Conservation (phyloP, 208 protist species). For the Tritrichomonas musculus region DNA sequence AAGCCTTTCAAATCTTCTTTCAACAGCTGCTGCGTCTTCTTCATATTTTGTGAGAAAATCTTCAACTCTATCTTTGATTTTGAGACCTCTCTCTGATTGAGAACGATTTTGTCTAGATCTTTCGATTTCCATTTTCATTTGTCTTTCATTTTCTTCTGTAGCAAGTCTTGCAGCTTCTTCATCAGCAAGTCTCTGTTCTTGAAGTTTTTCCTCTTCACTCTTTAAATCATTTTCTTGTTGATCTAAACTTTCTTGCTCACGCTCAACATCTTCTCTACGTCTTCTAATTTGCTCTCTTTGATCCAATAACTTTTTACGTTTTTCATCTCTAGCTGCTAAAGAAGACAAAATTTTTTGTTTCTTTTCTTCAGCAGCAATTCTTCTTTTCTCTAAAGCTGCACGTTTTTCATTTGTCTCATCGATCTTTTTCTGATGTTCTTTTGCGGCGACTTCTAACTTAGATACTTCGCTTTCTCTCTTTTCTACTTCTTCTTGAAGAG, state of each 20-base stretch:
- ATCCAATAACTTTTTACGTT: neutral
- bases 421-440: conserved; percentile 20
- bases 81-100: neutral
- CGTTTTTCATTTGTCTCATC: conserved; percentile 11
- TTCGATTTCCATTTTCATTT: neutral
- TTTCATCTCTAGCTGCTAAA: neutral
- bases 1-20: conserved; percentile 12
- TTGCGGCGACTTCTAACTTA: neutral
- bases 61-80: neutral
- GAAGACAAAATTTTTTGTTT: neutral
- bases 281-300: conserved; percentile 6
- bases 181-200: neutral
- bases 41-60: neutral
- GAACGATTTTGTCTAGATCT: neutral
- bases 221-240: neutral
- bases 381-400: neutral
- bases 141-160: conserved; percentile 16
- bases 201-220: neutral
- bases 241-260: neutral
- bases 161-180: conserved; percentile 7
- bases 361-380: neutral
- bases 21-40: neutral
- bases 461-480: neutral
- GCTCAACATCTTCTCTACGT: neutral
- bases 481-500: neutral